phyloP scores from a whole-genome alignment of 192 early-diverging fungal species.

The Entomortierella beljakovae region DNA sequence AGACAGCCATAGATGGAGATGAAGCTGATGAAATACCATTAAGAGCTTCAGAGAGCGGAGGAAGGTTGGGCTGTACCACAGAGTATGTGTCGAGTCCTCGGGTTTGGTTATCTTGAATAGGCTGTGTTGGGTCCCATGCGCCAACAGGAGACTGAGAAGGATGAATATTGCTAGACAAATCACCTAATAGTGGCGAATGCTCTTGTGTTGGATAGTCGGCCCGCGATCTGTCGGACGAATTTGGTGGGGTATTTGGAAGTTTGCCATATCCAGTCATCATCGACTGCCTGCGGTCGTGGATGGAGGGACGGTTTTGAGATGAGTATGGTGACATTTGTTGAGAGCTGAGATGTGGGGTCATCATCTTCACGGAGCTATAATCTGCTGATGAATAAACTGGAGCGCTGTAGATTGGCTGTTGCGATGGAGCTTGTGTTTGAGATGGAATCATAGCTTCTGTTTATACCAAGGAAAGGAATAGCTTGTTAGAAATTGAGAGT shows the following conservation, averaged over 20 bases:
- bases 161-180: background rate
- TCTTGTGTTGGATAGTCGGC: constrained; percentile 21
- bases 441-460: constrained; percentile 38
- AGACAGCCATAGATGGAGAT: constrained; percentile 32
- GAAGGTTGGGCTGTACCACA: constrained; percentile 27
- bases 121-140: constrained; percentile 18
- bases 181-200: background rate
- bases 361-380: constrained; percentile 15
- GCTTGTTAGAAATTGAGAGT: background rate
- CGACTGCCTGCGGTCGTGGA: constrained; percentile 49
- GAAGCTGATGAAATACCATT: constrained; percentile 17
- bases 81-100: constrained; percentile 3
- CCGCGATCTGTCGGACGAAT: constrained; percentile 11
- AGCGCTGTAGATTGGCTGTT: constrained; percentile 14
- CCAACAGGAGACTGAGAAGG: constrained; percentile 4
- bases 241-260: constrained; percentile 16
- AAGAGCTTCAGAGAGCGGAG: constrained; percentile 41
- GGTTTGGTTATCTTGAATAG: constrained; percentile 3
- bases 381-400: constrained; percentile 31
- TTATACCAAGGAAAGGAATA: background rate
- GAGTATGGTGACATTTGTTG: constrained; percentile 41
- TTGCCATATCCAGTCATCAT: constrained; percentile 21
- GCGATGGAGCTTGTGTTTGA: constrained; percentile 24
- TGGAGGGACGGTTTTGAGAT: constrained; percentile 27
- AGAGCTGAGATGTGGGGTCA: constrained; percentile 19